Base-by-base conservation (phyloP, 352 stramenopile species). In the Hyaloperonospora brassicae region DNA sequence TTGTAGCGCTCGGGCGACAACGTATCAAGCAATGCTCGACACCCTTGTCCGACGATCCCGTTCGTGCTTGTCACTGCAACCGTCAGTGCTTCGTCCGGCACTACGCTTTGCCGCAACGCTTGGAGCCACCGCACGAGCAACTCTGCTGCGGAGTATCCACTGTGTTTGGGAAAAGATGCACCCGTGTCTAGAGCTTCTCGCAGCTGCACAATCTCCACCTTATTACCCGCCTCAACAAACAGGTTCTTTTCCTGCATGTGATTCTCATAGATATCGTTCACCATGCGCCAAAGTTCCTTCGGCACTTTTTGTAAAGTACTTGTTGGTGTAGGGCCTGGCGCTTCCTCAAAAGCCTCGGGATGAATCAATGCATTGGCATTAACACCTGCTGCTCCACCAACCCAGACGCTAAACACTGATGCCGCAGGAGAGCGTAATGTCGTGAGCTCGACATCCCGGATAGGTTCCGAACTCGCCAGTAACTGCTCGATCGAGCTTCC, bases 271-370 rank as follows among this genome's bases (percentile, higher is more conserved):
- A 99, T 85, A 36, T 95, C 93, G 70, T 99, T 97, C 41, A 98
- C 86, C 71, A 99, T 95, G 7, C 95, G 81, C 95, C 95, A 99
- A 11, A 99, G 68, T 64, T 99, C 96, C 65, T 98, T 98, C 0
- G 97, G 97, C 11, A 99, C 85, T 49, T 85, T 85, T 25, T 90
- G 79, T 31, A 64, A 40, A 42, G 56, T 58, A 22, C 23, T 73
- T 5, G 54, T 22, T 22, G 48, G 54, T 35, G 52, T 58, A 31
- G 42, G 39, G 35, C 23, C 57, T 62, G 58, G 55, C 75, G 77
- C 9, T 57, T 44, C 63, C 78, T 67, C 52, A 75, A 64, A 30
- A 54, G 68, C 17, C 76, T 57, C 40, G 1, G 66, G 41, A 13
- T 51, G 52, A 12, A 64, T 53, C 17, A 66, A 34, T 11, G 61